Percentiles rank a stretch among this genome's conserved stretches.
phyloP scores from a whole-genome alignment of 2,329 filamentous ascomycete genomes.

The Geoglossum cookeanum region DNA sequence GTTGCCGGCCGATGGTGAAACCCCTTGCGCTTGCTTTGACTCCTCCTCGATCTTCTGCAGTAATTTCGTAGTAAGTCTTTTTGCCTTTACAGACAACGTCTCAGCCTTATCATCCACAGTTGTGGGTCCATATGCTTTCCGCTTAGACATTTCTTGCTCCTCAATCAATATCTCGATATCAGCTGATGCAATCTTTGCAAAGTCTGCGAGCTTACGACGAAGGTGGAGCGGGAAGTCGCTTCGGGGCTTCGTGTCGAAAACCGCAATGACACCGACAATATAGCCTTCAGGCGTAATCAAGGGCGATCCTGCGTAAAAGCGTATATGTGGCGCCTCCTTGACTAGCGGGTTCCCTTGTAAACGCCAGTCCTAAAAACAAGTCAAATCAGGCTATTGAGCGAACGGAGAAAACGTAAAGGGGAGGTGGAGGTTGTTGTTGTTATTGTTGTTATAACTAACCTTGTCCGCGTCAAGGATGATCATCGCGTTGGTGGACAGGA shows the following conservation, averaged over 20 bases:
- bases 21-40: neutral
- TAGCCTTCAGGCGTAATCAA: slow-evolving; percentile 16
- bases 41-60: neutral
- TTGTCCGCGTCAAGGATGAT: slow-evolving; percentile 17
- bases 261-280: slow-evolving; percentile 16
- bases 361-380: slow-evolving; percentile 21
- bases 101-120: neutral
- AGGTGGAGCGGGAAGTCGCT: slow-evolving; percentile 12
- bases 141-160: slow-evolving; percentile 2
- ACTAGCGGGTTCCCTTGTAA: slow-evolving; percentile 18
- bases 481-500: slow-evolving; percentile 18
- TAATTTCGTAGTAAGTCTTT: neutral
- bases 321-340: slow-evolving; percentile 12
- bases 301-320: slow-evolving; percentile 21
- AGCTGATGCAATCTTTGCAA: slow-evolving; percentile 10
- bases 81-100: neutral
- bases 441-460: slow-evolving; percentile 14
- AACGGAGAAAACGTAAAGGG: no score
- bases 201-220: slow-evolving; percentile 15
- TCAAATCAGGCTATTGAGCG: no score
- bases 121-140: neutral
- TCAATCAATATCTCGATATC: slow-evolving; percentile 12
- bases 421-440: no score
- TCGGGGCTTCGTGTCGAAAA: slow-evolving; percentile 15
- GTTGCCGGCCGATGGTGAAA: neutral